These are phyloP conservation scores for Chaetomium cochliodes DNA, from an alignment of 495 filamentous ascomycete species.

Conservation along the genomic window DNA sequence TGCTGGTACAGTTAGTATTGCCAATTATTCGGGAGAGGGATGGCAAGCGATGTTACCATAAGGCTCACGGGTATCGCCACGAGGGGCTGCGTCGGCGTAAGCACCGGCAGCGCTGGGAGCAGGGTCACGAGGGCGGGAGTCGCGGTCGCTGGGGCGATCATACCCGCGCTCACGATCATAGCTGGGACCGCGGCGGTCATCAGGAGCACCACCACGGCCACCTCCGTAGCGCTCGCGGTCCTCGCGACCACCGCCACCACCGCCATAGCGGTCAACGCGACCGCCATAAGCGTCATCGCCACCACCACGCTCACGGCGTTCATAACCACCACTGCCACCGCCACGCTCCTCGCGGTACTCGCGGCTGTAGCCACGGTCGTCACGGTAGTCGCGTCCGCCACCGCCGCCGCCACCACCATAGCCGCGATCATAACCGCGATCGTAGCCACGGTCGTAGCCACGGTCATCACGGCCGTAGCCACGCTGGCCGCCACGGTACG, in stretches of 20 bases:
- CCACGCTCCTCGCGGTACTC: constrained; percentile 60
- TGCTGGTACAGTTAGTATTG: constrained; percentile 22
- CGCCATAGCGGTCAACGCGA: constrained; percentile 48
- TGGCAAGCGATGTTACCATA: constrained; percentile 30
- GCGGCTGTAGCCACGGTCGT: constrained; percentile 52
- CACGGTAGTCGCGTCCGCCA: constrained; percentile 50
- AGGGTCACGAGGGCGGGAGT: constrained; percentile 50
- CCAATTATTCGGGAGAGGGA: background rate
- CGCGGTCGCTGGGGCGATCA: constrained; percentile 51
- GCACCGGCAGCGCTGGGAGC: constrained; percentile 46
- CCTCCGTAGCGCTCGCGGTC: constrained; percentile 42
- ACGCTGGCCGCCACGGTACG: constrained; percentile 50
- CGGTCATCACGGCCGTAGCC: constrained; percentile 48
- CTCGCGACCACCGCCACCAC: constrained; percentile 44
- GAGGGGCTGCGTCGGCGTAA: constrained; percentile 60
- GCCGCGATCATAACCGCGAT: constrained; percentile 46
- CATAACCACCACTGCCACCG: constrained; percentile 39
- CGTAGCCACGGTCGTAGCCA: constrained; percentile 52
- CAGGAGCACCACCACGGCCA: constrained; percentile 45
- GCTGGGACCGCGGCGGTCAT: constrained; percentile 53
- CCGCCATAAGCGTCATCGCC: constrained; percentile 53
- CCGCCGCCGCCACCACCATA: constrained; percentile 54
- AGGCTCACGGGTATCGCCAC: constrained; percentile 58
- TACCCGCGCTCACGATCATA: constrained; percentile 54
- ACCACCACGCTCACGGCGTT: constrained; percentile 57